Percentiles rank a stretch among this genome's conserved stretches.
Conservation (phyloP, 805 yeast genomes). For the Nakazawaea anatomiae region DNA sequence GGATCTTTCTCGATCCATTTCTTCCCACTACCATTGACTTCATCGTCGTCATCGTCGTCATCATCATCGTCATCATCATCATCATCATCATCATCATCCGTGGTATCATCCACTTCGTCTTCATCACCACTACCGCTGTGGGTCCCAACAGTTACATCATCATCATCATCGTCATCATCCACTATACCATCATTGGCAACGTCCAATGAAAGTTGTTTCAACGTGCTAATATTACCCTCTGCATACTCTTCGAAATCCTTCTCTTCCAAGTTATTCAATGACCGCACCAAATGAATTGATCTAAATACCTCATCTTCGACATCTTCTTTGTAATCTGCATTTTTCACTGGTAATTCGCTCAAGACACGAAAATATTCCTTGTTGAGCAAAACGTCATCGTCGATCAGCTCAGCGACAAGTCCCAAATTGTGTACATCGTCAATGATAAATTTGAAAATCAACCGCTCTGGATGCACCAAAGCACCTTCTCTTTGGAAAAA, state of each 20-base stretch:
- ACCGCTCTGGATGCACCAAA: slow-evolving; percentile 73
- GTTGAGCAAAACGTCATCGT: slow-evolving; percentile 30
- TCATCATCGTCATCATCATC: slow-evolving; percentile 26
- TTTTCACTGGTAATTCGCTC: slow-evolving; percentile 51
- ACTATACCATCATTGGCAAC: slow-evolving; percentile 40
- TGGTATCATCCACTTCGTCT: slow-evolving; percentile 13
- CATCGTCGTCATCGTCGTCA: slow-evolving; percentile 30
- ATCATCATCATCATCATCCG: slow-evolving; percentile 22
- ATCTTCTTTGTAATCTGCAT: slow-evolving; percentile 46
- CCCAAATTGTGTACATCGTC: slow-evolving; percentile 34
- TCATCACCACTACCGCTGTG: slow-evolving; percentile 10
- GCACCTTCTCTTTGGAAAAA: slow-evolving; percentile 74
- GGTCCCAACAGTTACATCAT: slow-evolving; percentile 10
- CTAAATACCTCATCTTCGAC: slow-evolving; percentile 82
- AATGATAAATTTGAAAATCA: slow-evolving; percentile 72
- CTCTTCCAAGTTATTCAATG: slow-evolving; percentile 82
- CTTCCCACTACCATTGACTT: slow-evolving; percentile 17
- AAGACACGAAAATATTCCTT: slow-evolving; percentile 27
- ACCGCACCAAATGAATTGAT: slow-evolving; percentile 68
- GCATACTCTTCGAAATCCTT: slow-evolving; percentile 78
- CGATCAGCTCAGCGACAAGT: slow-evolving; percentile 29
- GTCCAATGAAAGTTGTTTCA: slow-evolving; percentile 37
- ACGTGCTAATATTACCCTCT: slow-evolving; percentile 74
- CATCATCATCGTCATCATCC: slow-evolving; percentile 20
- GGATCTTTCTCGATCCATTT: slow-evolving; percentile 36